Evolutionary conservation across 2,329 filamentous ascomycete species (phyloP), one percentile per base, ranked within the genome.

Genomic region (Neofusicoccum parvum): DNA sequence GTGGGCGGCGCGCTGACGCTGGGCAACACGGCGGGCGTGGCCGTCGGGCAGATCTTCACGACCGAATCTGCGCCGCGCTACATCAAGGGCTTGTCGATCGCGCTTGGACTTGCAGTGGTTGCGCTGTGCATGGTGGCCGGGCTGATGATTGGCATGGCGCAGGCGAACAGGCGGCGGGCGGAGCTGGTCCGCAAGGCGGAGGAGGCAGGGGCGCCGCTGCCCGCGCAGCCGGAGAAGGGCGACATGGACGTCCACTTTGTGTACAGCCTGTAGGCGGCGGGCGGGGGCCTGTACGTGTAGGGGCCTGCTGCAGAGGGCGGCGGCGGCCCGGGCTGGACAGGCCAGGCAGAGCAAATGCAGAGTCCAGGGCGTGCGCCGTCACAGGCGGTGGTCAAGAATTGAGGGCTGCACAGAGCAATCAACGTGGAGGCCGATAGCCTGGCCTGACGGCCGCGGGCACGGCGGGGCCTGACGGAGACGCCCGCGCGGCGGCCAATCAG

Each of bases 21-120:
- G 62, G 62, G 62, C 4, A 64, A 64, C 43, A 64, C 62, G 62
- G 62, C 62, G 50, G 62, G 62, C 5, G 62, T 64, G 50, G 62
- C 62, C 50, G 62, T 64, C 39, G 62, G 62, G 62, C 62, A 64
- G 46, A 64, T 64, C 62, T 64, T 64, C 43, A 56, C 62, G 49
- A 46, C 62, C 5, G 62, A 46, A 1, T 56, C 62, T 32, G 50
- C 32, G 41, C 62, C 62, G n/a, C 62, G 62, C 49, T 64, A 54
- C 62, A 64, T 64, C 62, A 56, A 64, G 43, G 62, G 62, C 43
- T 20, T 64, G 39, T 64, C 62, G 62, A 64, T 64, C 50, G 50
- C 62, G 62, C 41, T 64, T 45, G 62, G 62, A 48, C 39, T 64
- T 45, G 62, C 62, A 17, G 62, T 64, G 50, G 62, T 64, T n/a